phyloP scores from a whole-genome alignment of 768 basidiomycete species.

The Melanogaster broomeanus region DNA sequence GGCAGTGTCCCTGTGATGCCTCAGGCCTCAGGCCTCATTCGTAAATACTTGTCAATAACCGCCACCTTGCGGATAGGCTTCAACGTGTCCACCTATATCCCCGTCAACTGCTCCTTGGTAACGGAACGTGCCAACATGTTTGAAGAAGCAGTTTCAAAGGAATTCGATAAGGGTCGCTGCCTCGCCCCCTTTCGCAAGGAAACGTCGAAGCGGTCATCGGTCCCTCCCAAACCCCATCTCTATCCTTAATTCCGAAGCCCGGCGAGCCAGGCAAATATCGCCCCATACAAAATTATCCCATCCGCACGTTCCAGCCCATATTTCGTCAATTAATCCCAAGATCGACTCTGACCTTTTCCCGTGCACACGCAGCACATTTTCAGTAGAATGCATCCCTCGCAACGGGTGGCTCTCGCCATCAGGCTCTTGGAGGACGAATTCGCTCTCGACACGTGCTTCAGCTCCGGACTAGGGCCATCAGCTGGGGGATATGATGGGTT shows the following conservation, averaged over 20 bases:
- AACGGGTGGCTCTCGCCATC: constrained; percentile 38
- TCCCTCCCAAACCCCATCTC: constrained; percentile 27
- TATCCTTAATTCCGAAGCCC: constrained; percentile 30
- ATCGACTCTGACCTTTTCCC: constrained; percentile 34
- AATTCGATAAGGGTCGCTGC: too few relatives aligned
- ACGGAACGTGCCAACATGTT: constrained; percentile 3
- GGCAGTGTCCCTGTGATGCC: not conserved
- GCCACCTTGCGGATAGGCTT: not conserved
- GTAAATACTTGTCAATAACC: not conserved
- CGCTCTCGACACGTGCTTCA: constrained; percentile 28
- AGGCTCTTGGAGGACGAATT: constrained; percentile 22
- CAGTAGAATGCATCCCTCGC: constrained; percentile 17
- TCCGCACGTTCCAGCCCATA: constrained; percentile 15
- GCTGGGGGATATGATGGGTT: constrained; percentile 28
- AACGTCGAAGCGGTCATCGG: constrained; percentile 24
- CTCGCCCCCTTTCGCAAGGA: constrained; percentile 31
- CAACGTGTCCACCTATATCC: not conserved
- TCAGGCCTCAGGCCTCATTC: not conserved
- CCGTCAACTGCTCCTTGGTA: not conserved
- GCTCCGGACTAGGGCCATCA: constrained; percentile 26
- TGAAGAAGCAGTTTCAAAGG: too few relatives aligned
- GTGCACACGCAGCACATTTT: constrained; percentile 34
- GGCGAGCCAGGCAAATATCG: too few relatives aligned
- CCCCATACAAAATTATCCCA: too few relatives aligned
- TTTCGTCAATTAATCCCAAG: constrained; percentile 34